Evolutionary conservation across 306 rosid genomes (phyloP).

Genomic region (Arachis stenosperma): DNA sequence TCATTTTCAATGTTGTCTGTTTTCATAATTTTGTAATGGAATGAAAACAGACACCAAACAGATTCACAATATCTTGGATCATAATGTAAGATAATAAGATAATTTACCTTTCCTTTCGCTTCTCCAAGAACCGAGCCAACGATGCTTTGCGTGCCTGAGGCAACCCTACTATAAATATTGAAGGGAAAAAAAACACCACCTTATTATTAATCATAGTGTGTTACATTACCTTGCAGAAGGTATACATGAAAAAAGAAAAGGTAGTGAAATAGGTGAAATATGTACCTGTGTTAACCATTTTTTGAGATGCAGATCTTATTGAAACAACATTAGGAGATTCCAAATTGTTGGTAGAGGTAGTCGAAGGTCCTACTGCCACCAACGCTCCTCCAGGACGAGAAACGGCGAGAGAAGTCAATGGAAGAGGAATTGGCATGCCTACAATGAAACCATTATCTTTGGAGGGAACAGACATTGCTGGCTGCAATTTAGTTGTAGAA

Average conservation of each 20-base stretch:
- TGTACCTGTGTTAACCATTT: conserved; percentile 65
- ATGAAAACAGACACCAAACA: too few relatives aligned
- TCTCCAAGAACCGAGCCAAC: conserved; percentile 88
- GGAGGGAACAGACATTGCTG: conserved; percentile 47
- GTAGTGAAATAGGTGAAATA: background rate
- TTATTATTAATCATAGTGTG: background rate
- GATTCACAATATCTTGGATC: background rate
- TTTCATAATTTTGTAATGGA: too few relatives aligned
- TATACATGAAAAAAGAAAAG: background rate
- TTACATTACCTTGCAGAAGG: conserved; percentile 16
- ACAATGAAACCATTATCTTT: conserved; percentile 46
- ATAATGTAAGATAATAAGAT: background rate
- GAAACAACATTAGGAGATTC: conserved; percentile 55
- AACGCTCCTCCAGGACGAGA: conserved; percentile 50
- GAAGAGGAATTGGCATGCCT: conserved; percentile 55
- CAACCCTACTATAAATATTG: conserved; percentile 56
- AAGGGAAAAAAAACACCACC: background rate
- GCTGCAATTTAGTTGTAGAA: conserved; percentile 53
- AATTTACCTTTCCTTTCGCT: conserved; percentile 92
- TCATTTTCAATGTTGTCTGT: too few relatives aligned
- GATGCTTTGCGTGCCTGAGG: conserved; percentile 98
- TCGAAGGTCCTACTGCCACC: conserved; percentile 47
- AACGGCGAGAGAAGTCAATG: conserved; percentile 43
- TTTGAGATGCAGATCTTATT: conserved; percentile 46
- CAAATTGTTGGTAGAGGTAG: conserved; percentile 44